Evolutionary conservation across 495 filamentous ascomycete species (phyloP).

Genomic region (Hypoxylon fragiforme): DNA sequence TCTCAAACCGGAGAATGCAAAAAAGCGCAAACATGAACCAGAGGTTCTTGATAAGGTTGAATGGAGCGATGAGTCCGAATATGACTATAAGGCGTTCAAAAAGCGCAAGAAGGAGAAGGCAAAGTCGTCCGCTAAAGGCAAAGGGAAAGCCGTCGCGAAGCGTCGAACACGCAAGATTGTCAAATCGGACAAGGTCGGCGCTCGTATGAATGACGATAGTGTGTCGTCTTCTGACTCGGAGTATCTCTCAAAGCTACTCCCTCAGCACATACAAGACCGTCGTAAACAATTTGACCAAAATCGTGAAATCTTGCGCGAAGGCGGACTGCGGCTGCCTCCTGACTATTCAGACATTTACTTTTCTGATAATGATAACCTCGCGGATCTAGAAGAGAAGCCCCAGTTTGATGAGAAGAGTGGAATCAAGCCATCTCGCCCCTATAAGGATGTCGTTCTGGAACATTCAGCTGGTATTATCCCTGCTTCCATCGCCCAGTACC

Average conservation of each 20-base stretch:
- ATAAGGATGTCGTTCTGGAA: conserved; percentile 74
- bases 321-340: conserved; percentile 77
- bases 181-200: conserved; percentile 4
- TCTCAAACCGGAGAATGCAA: not conserved
- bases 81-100: conserved; percentile 19
- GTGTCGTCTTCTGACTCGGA: conserved; percentile 21
- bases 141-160: conserved; percentile 14
- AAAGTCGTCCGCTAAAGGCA: conserved; percentile 17
- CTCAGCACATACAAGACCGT: conserved; percentile 54
- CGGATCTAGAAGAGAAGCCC: conserved; percentile 67
- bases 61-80: conserved; percentile 32
- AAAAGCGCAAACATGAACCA: conserved; percentile 27
- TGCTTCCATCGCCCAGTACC: conserved; percentile 87
- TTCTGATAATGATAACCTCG: conserved; percentile 77
- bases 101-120: conserved; percentile 22
- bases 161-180: conserved; percentile 11
- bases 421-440: conserved; percentile 63
- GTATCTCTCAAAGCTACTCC: conserved; percentile 32
- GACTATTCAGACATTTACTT: conserved; percentile 81
- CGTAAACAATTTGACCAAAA: conserved; percentile 61
- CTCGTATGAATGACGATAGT: conserved; percentile 20
- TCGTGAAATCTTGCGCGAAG: conserved; percentile 60
- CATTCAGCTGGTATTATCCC: conserved; percentile 84
- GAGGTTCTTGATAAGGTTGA: conserved; percentile 13
- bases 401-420: conserved; percentile 59